These are phyloP conservation scores for Knoxdaviesia capensis DNA, from an alignment of 2,329 filamentous ascomycete genomes.

Conservation along the genomic window DNA sequence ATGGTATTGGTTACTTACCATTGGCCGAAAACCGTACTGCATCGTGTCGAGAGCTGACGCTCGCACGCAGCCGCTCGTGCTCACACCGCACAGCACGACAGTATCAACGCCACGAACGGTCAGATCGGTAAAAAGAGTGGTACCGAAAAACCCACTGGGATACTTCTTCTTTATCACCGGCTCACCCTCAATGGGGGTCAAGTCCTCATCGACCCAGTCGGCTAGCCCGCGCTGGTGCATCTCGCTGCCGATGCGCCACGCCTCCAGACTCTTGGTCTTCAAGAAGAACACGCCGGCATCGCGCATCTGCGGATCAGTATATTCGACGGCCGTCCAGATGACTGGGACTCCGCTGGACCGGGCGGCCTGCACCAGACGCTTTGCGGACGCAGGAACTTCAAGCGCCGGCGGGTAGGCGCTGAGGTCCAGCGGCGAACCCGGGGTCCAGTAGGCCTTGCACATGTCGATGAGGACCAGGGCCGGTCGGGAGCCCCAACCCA, in stretches of 20 bases:
- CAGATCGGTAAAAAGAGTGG: conserved; percentile 18
- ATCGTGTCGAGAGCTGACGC: conserved; percentile 22
- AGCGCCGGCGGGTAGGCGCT: conserved; percentile 15
- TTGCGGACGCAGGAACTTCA: conserved; percentile 16
- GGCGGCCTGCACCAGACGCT: conserved; percentile 17
- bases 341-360: conserved; percentile 16
- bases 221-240: conserved; percentile 13
- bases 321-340: conserved; percentile 22
- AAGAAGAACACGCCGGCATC: conserved; percentile 22
- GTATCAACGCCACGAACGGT: conserved; percentile 18
- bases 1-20: conserved; percentile 9
- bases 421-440: conserved; percentile 19
- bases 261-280: conserved; percentile 19
- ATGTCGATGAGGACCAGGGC: conserved; percentile 24
- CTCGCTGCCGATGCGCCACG: conserved; percentile 18
- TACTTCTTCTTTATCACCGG: conserved; percentile 20
- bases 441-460: conserved; percentile 23
- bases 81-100: conserved; percentile 24
- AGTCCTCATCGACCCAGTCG: conserved; percentile 13
- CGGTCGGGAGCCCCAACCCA: conserved; percentile 21
- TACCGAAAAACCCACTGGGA: conserved; percentile 23
- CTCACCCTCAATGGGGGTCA: conserved; percentile 14
- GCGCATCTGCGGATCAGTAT: conserved; percentile 20
- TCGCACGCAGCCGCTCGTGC: conserved; percentile 24
- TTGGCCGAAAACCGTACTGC: conserved; percentile 21